phyloP scores from a whole-genome alignment of 2,329 filamentous ascomycete genomes.

The Ceratocystis albifundus region DNA sequence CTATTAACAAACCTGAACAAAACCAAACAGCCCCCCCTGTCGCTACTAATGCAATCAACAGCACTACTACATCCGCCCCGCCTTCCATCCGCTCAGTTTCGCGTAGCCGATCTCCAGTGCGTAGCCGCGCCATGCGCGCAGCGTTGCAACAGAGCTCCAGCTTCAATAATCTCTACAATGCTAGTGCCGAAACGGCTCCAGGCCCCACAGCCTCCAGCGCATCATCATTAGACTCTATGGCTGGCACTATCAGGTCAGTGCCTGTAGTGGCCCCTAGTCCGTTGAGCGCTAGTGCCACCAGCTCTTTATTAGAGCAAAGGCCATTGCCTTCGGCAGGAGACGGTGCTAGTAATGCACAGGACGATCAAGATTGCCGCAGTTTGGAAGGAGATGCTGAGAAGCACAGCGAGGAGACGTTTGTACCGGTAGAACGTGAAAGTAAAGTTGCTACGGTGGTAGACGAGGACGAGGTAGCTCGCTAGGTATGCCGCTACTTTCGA shows the following conservation, averaged over 20 bases:
- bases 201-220: background rate
- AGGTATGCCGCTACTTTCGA: slow-evolving; percentile 13
- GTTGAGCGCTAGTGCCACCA: slow-evolving; percentile 18
- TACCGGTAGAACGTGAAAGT: slow-evolving; percentile 29
- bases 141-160: slow-evolving; percentile 20
- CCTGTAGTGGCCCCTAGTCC: slow-evolving; percentile 16
- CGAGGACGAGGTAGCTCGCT: slow-evolving; percentile 24
- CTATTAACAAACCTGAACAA: slow-evolving; percentile 43
- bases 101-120: slow-evolving; percentile 18
- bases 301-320: slow-evolving; percentile 22
- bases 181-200: slow-evolving; percentile 23
- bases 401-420: slow-evolving; percentile 27
- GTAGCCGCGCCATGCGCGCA: slow-evolving; percentile 24
- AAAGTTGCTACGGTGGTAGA: slow-evolving; percentile 40
- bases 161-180: slow-evolving; percentile 20
- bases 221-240: background rate
- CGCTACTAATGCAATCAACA: slow-evolving; percentile 23
- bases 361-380: slow-evolving; percentile 23
- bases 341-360: slow-evolving; percentile 14
- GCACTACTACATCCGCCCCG: slow-evolving; percentile 24
- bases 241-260: slow-evolving; percentile 13
- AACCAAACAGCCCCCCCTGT: slow-evolving; percentile 27
- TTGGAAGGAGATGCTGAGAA: slow-evolving; percentile 25
- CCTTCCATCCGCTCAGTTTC: slow-evolving; percentile 19
- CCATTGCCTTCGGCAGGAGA: slow-evolving; percentile 19